Conservation (phyloP, 495 filamentous ascomycete genomes). For the Pyrenopolyporus hunteri region DNA sequence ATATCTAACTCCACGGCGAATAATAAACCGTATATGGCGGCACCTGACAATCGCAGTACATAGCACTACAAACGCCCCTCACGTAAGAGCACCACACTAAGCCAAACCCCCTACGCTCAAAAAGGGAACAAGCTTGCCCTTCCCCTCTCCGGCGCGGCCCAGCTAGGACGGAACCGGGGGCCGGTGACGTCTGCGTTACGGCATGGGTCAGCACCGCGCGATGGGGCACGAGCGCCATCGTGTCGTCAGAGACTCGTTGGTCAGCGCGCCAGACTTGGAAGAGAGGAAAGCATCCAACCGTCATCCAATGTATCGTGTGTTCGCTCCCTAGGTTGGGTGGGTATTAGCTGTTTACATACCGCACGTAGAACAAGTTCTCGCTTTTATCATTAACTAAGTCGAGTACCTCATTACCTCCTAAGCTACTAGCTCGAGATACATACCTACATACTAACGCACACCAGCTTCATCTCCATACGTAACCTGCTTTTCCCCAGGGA, state of each 20-base stretch:
- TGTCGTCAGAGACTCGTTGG: constrained; percentile 28
- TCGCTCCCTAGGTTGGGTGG: too few relatives aligned
- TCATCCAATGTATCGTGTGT: too few relatives aligned
- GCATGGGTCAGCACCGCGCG: not conserved
- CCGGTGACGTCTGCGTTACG: constrained; percentile 33
- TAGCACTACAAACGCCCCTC: constrained; percentile 1
- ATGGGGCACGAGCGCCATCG: not conserved
- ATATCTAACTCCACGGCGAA: constrained; percentile 8
- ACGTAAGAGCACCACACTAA: constrained; percentile 19
- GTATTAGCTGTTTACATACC: too few relatives aligned
- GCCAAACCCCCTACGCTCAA: constrained; percentile 7
- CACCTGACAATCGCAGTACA: not conserved
- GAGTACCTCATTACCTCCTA: too few relatives aligned
- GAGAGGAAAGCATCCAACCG: too few relatives aligned
- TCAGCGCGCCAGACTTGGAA: too few relatives aligned
- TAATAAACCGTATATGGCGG: not conserved
- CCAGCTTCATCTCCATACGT: too few relatives aligned
- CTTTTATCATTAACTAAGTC: too few relatives aligned
- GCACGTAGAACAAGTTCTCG: too few relatives aligned
- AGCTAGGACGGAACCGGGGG: constrained; percentile 5
- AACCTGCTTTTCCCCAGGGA: too few relatives aligned
- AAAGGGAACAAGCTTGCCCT: constrained; percentile 4
- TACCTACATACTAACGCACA: too few relatives aligned
- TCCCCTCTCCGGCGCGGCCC: not conserved
- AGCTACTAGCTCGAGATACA: too few relatives aligned